Percentiles rank a stretch among this genome's conserved stretches.
Conservation (phyloP, 2,329 filamentous ascomycete genomes). For the Neonectria neomacrospora region DNA sequence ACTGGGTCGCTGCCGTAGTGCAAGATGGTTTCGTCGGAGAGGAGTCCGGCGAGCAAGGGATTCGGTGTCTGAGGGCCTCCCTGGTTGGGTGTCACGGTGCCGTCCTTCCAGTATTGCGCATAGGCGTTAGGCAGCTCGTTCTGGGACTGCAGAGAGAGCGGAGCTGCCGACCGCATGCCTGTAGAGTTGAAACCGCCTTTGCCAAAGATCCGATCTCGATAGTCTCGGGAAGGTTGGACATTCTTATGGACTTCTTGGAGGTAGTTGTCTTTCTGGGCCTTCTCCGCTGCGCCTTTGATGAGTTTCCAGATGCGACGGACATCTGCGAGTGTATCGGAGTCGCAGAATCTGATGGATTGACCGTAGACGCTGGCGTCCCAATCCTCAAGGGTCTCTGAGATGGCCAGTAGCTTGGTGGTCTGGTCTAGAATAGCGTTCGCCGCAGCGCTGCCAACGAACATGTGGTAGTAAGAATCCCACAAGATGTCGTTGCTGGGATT, state of each 20-base stretch:
- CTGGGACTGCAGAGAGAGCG: conserved; percentile 45
- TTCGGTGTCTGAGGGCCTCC: conserved; percentile 49
- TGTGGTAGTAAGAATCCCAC: conserved; percentile 68
- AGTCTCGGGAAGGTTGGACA: conserved; percentile 34
- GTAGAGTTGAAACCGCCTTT: conserved; percentile 41
- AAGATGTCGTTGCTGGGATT: conserved; percentile 45
- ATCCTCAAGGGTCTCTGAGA: conserved; percentile 51
- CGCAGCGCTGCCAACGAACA: conserved; percentile 55
- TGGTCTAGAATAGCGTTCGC: conserved; percentile 54
- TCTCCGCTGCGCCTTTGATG: conserved; percentile 36
- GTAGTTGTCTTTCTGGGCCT: conserved; percentile 23
- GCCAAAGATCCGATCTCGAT: conserved; percentile 26
- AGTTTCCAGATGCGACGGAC: conserved; percentile 53
- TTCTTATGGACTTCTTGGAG: conserved; percentile 30
- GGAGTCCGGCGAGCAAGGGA: conserved; percentile 56
- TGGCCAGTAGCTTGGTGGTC: conserved; percentile 53
- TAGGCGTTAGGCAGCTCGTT: conserved; percentile 38
- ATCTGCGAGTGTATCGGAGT: conserved; percentile 56
- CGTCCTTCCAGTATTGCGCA: conserved; percentile 51
- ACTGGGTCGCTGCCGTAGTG: conserved; percentile 64
- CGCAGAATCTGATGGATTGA: conserved; percentile 58
- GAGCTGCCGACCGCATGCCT: conserved; percentile 53
- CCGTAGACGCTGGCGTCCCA: conserved; percentile 62
- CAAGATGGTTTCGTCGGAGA: conserved; percentile 52
- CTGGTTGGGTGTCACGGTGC: conserved; percentile 42